Conservation (phyloP, 169 alveolate species). For the Hepatocystis sp. region DNA sequence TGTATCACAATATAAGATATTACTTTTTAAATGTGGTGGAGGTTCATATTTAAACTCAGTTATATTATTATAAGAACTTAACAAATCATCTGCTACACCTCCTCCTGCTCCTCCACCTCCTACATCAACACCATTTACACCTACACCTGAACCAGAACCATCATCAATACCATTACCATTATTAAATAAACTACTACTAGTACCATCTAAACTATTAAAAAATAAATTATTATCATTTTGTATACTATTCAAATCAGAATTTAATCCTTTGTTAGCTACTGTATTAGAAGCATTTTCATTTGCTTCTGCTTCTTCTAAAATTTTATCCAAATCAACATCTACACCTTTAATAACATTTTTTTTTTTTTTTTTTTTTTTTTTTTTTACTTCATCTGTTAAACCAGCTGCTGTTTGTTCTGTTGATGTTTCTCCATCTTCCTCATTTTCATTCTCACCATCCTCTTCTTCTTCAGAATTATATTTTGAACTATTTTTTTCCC, state of each 20-base stretch:
- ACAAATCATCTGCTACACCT: constrained; percentile 91
- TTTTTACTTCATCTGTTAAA: too few species aligned
- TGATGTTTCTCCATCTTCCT: too few species aligned
- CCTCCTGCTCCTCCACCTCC: constrained; percentile 85
- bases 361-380: constrained; percentile 53
- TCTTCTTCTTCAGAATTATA: constrained; percentile 57
- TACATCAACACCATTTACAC: constrained; percentile 88
- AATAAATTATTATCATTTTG: constrained; percentile 37
- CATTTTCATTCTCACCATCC: too few species aligned
- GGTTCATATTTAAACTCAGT: constrained; percentile 94
- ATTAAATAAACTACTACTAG: constrained; percentile 17
- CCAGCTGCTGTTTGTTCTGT: constrained; percentile 26
- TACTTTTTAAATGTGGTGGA: constrained; percentile 82
- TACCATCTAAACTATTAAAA: too few species aligned
- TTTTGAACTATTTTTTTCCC: constrained; percentile 82
- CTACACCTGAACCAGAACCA: constrained; percentile 83
- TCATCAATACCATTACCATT: constrained; percentile 14
- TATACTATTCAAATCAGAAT: constrained; percentile 65
- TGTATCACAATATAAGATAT: too few species aligned
- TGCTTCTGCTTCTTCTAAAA: constrained; percentile 91
- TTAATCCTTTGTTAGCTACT: constrained; percentile 76
- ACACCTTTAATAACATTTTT: constrained; percentile 73
- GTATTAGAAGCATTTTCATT: constrained; percentile 84
- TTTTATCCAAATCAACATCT: constrained; percentile 91
- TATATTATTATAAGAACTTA: constrained; percentile 91